These are phyloP conservation scores for Apophysomyces ossiformis DNA, from an alignment of 371 early-diverging fungal species.

Conservation along the genomic window DNA sequence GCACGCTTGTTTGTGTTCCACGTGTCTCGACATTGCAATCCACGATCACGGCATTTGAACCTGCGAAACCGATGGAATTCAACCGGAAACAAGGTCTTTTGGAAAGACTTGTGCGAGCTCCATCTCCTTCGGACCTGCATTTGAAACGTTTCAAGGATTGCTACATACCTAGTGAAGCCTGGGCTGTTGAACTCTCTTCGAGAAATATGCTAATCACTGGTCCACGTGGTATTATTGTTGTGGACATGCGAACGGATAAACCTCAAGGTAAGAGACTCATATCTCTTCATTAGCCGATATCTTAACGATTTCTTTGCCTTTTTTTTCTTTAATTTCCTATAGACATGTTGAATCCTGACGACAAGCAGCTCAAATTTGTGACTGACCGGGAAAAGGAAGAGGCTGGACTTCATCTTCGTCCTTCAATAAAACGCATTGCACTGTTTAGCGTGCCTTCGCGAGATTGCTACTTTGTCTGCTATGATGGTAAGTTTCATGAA, in stretches of 20 bases:
- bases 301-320: background rate
- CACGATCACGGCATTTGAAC: conserved; percentile 36
- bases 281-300: background rate
- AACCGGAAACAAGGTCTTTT: conserved; percentile 18
- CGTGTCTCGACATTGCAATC: conserved; percentile 40
- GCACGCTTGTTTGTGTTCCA: conserved; percentile 47
- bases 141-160: conserved; percentile 40
- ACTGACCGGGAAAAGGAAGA: conserved; percentile 48
- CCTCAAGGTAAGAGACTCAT: conserved; percentile 43
- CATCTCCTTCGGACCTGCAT: conserved; percentile 25
- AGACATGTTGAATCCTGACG: conserved; percentile 48
- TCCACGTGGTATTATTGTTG: conserved; percentile 47
- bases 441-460: conserved; percentile 38
- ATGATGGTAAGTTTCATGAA: conserved; percentile 40
- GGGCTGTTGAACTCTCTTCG: conserved; percentile 42
- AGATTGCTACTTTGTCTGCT: conserved; percentile 47
- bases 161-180: conserved; percentile 51
- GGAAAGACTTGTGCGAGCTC: conserved; percentile 15
- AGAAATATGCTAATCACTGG: conserved; percentile 49
- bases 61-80: conserved; percentile 23
- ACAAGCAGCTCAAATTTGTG: conserved; percentile 42
- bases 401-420: conserved; percentile 29
- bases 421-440: conserved; percentile 42
- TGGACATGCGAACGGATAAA: conserved; percentile 49
- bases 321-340: background rate